phyloP scores from a whole-genome alignment of 2,329 filamentous ascomycete species.

The Aspergillus ruber region DNA sequence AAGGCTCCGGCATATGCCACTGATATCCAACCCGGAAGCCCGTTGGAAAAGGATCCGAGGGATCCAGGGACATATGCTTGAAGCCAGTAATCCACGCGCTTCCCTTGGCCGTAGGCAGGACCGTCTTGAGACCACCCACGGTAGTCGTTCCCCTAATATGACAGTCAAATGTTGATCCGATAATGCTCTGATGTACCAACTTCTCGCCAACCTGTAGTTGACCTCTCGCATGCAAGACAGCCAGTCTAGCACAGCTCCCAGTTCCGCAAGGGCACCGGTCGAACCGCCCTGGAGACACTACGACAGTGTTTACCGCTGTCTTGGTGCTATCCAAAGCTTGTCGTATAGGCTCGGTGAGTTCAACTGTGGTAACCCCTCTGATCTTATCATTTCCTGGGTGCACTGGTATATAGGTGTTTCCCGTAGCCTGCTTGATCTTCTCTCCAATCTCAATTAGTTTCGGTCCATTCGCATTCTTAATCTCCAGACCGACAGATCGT shows the following conservation, averaged over 20 bases:
- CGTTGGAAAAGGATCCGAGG: slow-evolving; percentile 38
- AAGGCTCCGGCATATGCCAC: slow-evolving; percentile 2
- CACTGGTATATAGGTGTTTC: slow-evolving; percentile 26
- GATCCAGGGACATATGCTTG: slow-evolving; percentile 37
- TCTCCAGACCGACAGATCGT: slow-evolving; percentile 25
- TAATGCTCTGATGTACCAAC: slow-evolving; percentile 37
- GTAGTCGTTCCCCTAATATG: slow-evolving; percentile 32
- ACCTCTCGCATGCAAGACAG: slow-evolving; percentile 38
- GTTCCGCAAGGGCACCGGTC: slow-evolving; percentile 44
- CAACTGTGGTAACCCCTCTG: slow-evolving; percentile 32
- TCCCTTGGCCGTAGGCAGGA: slow-evolving; percentile 37
- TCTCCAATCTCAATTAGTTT: slow-evolving; percentile 39
- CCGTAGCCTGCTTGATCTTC: slow-evolving; percentile 36
- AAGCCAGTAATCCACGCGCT: slow-evolving; percentile 42
- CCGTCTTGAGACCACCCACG: slow-evolving; percentile 34
- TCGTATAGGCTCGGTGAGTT: slow-evolving; percentile 30
- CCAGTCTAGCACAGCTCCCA: slow-evolving; percentile 39
- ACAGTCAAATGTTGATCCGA: slow-evolving; percentile 36
- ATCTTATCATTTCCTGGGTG: slow-evolving; percentile 41
- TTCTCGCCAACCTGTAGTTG: slow-evolving; percentile 29
- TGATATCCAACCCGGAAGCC: slow-evolving; percentile 34
- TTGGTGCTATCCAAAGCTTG: slow-evolving; percentile 12
- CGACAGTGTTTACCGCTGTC: slow-evolving; percentile 33
- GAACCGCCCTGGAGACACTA: slow-evolving; percentile 40
- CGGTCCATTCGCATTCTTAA: slow-evolving; percentile 27